Evolutionary conservation across 2,329 filamentous ascomycete genomes (phyloP).

Genomic region (Aureobasidium vineae): DNA sequence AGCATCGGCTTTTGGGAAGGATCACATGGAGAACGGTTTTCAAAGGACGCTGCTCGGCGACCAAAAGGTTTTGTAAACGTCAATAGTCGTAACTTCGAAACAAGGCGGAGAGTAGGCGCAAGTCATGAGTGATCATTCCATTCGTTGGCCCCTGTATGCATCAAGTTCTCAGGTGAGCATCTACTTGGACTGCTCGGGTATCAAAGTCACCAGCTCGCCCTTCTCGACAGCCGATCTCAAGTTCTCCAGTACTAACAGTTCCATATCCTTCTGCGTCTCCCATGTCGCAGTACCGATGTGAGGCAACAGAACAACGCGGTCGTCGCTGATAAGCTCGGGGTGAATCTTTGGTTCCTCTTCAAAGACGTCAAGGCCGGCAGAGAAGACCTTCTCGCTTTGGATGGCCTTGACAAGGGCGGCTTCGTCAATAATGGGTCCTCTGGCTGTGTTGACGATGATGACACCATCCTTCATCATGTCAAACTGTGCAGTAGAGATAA

Average conservation of each 20-base stretch:
- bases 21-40: background rate
- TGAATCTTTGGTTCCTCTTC: slow-evolving; percentile 58
- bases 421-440: slow-evolving; percentile 58
- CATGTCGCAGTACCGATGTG: slow-evolving; percentile 61
- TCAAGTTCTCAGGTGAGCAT: background rate
- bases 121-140: background rate
- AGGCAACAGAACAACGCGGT: slow-evolving; percentile 56
- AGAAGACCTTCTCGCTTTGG: slow-evolving; percentile 54
- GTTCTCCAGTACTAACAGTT: slow-evolving; percentile 58
- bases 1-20: background rate
- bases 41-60: background rate
- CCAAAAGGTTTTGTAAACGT: background rate
- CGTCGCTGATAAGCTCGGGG: slow-evolving; percentile 49
- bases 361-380: slow-evolving; percentile 58
- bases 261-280: slow-evolving; percentile 63
- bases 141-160: background rate
- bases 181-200: slow-evolving; percentile 57
- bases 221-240: slow-evolving; percentile 57
- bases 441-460: slow-evolving; percentile 58
- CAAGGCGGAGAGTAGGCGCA: background rate
- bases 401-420: slow-evolving; percentile 54
- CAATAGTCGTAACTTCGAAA: background rate
- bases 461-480: slow-evolving; percentile 56
- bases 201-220: slow-evolving; percentile 58
- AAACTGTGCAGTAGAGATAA: slow-evolving; percentile 54